Base-by-base conservation (phyloP, 1,139 yeast genomes). In the Geotrichum bryndzae region DNA sequence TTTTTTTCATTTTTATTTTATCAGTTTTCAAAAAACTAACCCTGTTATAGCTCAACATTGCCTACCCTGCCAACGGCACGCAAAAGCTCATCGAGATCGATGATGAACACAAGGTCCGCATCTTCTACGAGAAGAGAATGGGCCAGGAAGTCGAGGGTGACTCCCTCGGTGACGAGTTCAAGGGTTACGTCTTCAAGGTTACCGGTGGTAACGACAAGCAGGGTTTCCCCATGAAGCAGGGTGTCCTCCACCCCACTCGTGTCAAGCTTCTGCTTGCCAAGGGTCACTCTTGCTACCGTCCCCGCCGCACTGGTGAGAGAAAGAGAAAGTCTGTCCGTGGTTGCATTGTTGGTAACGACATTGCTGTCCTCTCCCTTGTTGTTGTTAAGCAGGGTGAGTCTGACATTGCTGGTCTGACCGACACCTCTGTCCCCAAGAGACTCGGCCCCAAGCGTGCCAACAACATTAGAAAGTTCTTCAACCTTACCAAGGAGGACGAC, bases 221-320 rank as follows among this genome's bases (percentile, higher is more conserved):
- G 86, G 99, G 99, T 85, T 95, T 94, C 97, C 98, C 99, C 84
- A 94, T 95, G 99, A 94, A 92, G 83, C 99, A 94, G 84, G 97
- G 97, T 87, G 99, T 94, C 72, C 85, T 94, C 87, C 96, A 90
- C 85, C 98, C 99, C 82, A 90, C 96, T 87, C 96, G 99, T 88
- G 98, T 95, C 76, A 91, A 90, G 81, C 87, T 94, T 77, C 86
- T 95, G 79, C 85, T 94, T 79, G 80, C 96, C 74, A 87, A 90
- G 83, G 97, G 96, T 77, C 89, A 84, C 86, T 90, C 97, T 77
- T 92, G 98, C 87, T 94, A 94, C 96, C 94, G 99, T 86, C 96
- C 97, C 82, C 95, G 99, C 87, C 90, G 99, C 84, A 78, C 82
- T 72, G 99, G 99, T 87, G 99, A 94, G 87, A 90, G 99, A 85